phyloP scores from a whole-genome alignment of 2,329 filamentous ascomycete species.

The Cladosporium colombiae region DNA sequence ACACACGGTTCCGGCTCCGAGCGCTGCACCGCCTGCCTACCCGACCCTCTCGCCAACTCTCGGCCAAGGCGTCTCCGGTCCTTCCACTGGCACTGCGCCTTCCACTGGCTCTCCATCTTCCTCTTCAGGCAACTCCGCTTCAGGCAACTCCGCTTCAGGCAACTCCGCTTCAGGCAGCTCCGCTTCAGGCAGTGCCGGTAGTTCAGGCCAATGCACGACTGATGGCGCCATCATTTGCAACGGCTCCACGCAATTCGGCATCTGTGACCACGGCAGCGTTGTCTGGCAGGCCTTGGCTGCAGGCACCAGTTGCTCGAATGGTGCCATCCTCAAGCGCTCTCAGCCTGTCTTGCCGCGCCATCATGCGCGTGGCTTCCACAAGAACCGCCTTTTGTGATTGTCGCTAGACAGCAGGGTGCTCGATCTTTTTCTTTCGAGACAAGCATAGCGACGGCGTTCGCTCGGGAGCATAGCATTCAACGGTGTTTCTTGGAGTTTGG shows the following conservation, averaged over 20 bases:
- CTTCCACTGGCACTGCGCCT: conserved; percentile 8
- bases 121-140: too few species aligned
- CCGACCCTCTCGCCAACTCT: conserved; percentile 11
- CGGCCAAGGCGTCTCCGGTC: not conserved
- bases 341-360: not conserved
- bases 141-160: too few species aligned
- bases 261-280: conserved; percentile 46
- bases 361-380: not conserved
- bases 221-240: conserved; percentile 45
- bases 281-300: conserved; percentile 46
- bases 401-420: not conserved
- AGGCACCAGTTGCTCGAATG: conserved; percentile 47
- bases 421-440: not conserved
- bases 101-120: conserved; percentile 3
- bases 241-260: conserved; percentile 42
- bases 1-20: not conserved
- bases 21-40: not conserved
- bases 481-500: not conserved
- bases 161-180: too few species aligned
- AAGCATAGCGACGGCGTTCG: not conserved
- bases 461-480: not conserved
- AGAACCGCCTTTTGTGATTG: not conserved
- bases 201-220: conserved; percentile 33
- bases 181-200: not conserved
- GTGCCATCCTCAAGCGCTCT: conserved; percentile 35